phyloP scores from a whole-genome alignment of 73 alveolate species.

The Stentor roeselii region DNA sequence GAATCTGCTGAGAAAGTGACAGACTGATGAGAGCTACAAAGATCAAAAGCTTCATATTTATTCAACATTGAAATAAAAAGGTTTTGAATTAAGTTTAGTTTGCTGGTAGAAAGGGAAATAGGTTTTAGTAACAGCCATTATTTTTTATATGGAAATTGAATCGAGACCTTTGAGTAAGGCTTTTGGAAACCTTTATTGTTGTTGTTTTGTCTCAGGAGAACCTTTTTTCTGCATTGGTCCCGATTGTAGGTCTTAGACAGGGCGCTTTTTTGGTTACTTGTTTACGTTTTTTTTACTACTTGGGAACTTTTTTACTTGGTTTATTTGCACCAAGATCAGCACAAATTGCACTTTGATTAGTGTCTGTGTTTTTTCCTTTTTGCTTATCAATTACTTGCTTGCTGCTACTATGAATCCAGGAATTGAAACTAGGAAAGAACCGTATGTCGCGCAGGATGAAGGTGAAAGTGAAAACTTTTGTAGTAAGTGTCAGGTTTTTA shows the following conservation, averaged over 20 bases:
- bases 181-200: slow-evolving; percentile 8
- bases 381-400: background rate
- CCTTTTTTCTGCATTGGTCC: slow-evolving; percentile 21
- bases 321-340: background rate
- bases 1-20: background rate
- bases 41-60: slow-evolving; percentile 15
- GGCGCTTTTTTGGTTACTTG: background rate
- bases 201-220: background rate
- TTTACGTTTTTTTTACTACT: background rate
- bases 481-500: slow-evolving; percentile 36
- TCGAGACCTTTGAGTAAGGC: background rate
- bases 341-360: background rate
- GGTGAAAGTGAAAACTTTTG: slow-evolving; percentile 41
- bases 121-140: too few relatives aligned
- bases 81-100: background rate
- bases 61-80: background rate
- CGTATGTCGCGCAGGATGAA: background rate
- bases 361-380: background rate
- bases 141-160: slow-evolving; percentile 7
- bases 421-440: background rate
- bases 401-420: slow-evolving; percentile 10
- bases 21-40: background rate
- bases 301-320: background rate
- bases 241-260: background rate
- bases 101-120: too few relatives aligned